Evolutionary conservation across 331 rosid genomes (phyloP).

Genomic region (Rhamnella rubrinervis): DNA sequence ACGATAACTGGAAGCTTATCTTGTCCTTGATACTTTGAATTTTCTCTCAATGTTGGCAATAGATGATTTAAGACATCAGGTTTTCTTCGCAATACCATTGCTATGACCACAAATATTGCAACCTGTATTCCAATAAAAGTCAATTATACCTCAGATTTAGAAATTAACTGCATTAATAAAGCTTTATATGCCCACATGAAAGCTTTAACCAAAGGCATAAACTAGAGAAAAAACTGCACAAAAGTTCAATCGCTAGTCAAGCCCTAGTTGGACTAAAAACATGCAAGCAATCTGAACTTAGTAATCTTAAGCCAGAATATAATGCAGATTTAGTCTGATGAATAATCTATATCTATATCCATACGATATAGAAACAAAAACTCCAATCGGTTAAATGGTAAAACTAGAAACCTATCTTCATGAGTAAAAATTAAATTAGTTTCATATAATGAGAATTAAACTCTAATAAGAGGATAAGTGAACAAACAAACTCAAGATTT

Average conservation of each 20-base stretch:
- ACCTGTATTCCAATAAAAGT: slow-evolving; percentile 52
- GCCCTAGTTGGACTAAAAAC: too few relatives aligned
- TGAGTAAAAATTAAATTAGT: too few relatives aligned
- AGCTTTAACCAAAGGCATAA: not conserved
- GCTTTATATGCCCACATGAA: slow-evolving; percentile 17
- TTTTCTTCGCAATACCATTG: slow-evolving; percentile 79
- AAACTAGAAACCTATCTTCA: too few relatives aligned
- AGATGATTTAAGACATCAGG: slow-evolving; percentile 69
- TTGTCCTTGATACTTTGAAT: slow-evolving; percentile 80
- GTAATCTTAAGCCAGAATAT: too few relatives aligned
- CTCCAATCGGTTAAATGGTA: too few relatives aligned
- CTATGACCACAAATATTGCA: slow-evolving; percentile 80
- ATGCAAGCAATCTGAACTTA: too few relatives aligned
- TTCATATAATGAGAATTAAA: too few relatives aligned
- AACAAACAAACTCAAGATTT: too few relatives aligned
- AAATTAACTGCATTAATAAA: not conserved
- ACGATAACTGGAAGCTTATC: slow-evolving; percentile 80
- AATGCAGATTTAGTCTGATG: too few relatives aligned
- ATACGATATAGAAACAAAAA: too few relatives aligned
- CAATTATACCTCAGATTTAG: slow-evolving; percentile 10
- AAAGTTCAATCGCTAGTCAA: not conserved
- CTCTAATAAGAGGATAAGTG: too few relatives aligned
- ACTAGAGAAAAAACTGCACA: not conserved
- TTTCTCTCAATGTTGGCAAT: slow-evolving; percentile 66
- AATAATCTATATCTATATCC: too few relatives aligned